These are phyloP conservation scores for Cucurbita argyrosperma DNA, from an alignment of 306 rosid species.

Conservation along the genomic window DNA sequence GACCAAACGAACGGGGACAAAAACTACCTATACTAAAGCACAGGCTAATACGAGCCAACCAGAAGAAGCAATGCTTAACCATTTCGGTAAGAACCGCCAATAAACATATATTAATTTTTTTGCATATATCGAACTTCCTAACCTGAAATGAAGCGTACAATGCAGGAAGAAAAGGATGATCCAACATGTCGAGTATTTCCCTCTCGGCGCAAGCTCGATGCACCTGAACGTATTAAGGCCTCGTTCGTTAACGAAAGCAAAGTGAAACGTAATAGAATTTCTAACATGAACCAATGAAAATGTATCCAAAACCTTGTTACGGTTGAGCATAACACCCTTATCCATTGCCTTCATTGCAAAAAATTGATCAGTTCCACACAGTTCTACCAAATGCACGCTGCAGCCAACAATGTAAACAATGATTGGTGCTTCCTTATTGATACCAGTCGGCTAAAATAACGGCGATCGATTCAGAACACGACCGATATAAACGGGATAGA, in stretches of 20 bases:
- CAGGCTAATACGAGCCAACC: too few relatives aligned
- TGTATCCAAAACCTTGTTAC: constrained; percentile 57
- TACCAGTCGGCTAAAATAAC: neutral
- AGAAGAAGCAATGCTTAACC: too few relatives aligned
- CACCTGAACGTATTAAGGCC: constrained; percentile 27
- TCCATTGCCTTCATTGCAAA: constrained; percentile 99
- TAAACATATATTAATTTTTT: neutral
- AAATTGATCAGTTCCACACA: constrained; percentile 49
- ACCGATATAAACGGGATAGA: neutral
- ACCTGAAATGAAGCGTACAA: constrained; percentile 98
- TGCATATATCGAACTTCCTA: constrained; percentile 5
- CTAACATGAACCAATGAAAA: neutral
- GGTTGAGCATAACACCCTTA: constrained; percentile 74
- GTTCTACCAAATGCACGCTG: constrained; percentile 93
- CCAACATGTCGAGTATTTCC: constrained; percentile 91
- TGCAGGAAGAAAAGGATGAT: constrained; percentile 95
- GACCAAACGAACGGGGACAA: too few relatives aligned
- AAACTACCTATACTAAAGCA: too few relatives aligned
- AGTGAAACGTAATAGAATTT: neutral
- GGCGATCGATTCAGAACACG: neutral
- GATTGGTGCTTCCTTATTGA: neutral
- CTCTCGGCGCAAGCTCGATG: constrained; percentile 98
- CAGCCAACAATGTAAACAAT: neutral
- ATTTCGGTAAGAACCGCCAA: neutral
- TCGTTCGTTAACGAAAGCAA: neutral